phyloP scores from a whole-genome alignment of 2,329 filamentous ascomycete genomes.

The Immersiporthe knoxdaviesiana region DNA sequence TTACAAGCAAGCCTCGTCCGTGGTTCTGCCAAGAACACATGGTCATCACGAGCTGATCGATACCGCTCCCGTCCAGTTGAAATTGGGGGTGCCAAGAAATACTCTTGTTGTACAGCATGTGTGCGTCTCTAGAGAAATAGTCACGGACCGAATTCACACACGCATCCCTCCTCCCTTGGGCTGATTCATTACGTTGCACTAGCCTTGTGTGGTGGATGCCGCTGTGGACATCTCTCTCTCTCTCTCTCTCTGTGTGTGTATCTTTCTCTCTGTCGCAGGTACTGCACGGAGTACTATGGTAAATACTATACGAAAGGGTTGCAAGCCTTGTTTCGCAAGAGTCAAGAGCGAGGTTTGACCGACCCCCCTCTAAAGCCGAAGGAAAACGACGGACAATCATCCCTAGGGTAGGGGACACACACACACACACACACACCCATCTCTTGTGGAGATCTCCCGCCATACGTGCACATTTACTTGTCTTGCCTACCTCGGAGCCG shows the following conservation, averaged over 20 bases:
- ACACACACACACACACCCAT: too few relatives aligned
- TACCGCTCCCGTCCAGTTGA: slow-evolving; percentile 1
- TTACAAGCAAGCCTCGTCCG: background rate
- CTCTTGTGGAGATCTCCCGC: background rate
- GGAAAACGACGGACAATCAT: background rate
- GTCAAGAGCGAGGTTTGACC: background rate
- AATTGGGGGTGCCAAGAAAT: background rate
- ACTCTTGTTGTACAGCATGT: background rate
- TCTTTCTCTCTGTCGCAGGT: too few relatives aligned
- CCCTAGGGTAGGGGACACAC: too few relatives aligned
- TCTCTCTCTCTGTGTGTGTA: too few relatives aligned
- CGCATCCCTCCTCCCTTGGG: background rate
- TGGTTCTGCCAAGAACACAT: background rate
- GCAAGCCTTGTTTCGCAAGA: slow-evolving; percentile 1
- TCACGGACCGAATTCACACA: background rate
- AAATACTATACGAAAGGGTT: background rate
- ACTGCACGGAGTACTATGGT: background rate
- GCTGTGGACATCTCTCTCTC: background rate
- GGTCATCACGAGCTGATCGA: background rate
- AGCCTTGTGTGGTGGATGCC: background rate
- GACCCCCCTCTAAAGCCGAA: background rate
- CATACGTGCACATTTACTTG: background rate
- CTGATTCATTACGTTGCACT: background rate
- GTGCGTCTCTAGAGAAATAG: background rate
- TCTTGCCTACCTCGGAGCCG: background rate